phyloP scores from a whole-genome alignment of 352 stramenopile genomes.

The Elongisporangium prolatum region DNA sequence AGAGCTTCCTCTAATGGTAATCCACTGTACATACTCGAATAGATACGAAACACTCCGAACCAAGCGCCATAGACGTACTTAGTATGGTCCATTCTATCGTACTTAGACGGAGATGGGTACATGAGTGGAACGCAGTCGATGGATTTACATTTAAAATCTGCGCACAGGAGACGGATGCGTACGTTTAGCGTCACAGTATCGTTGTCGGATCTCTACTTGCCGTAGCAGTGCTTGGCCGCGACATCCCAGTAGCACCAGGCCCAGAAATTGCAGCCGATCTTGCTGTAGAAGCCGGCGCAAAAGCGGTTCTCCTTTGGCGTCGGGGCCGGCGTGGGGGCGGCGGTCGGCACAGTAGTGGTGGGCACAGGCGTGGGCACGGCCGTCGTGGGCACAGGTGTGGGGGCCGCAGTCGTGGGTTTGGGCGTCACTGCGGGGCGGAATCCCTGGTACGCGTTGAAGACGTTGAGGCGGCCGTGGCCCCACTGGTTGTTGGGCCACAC shows the following conservation, averaged over 20 bases:
- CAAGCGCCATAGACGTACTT: too few species aligned
- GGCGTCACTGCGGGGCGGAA: too few species aligned
- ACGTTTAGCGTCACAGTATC: not conserved
- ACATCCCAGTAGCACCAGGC: not conserved
- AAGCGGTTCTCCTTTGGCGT: not conserved
- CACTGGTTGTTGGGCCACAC: slow-evolving; percentile 59
- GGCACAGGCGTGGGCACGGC: too few species aligned
- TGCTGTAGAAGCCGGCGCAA: not conserved
- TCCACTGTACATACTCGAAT: not conserved
- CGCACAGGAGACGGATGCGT: too few species aligned
- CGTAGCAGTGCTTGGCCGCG: not conserved
- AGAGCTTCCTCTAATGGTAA: too few species aligned
- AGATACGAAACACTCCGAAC: not conserved
- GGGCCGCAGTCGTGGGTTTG: too few species aligned
- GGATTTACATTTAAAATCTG: not conserved
- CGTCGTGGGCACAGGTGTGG: too few species aligned
- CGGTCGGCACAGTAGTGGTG: too few species aligned
- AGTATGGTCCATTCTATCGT: too few species aligned
- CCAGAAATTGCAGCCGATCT: not conserved
- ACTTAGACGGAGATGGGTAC: not conserved
- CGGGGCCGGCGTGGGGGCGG: not conserved
- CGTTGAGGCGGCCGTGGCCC: slow-evolving; percentile 50
- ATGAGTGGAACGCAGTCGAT: not conserved
- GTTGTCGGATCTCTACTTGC: not conserved
- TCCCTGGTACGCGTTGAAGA: slow-evolving; percentile 10